Conservation (phyloP, 768 basidiomycete genomes). For the Podaxis sp. region DNA sequence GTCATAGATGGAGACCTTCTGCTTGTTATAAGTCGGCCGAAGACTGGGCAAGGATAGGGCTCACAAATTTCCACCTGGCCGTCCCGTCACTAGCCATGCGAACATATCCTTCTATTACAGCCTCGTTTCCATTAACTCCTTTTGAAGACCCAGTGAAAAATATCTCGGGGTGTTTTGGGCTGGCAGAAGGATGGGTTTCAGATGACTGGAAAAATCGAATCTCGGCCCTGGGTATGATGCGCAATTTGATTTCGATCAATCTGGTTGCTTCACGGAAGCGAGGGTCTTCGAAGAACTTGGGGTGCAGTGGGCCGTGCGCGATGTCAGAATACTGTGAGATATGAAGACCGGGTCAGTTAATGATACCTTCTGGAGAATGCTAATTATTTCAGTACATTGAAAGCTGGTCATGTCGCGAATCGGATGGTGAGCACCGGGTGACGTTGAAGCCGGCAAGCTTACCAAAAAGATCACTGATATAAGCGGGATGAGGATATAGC, state of each 20-base stretch:
- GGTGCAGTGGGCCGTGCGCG: constrained; percentile 35
- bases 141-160: constrained; percentile 48
- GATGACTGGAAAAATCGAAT: constrained; percentile 29
- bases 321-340: constrained; percentile 32
- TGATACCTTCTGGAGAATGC: constrained; percentile 13
- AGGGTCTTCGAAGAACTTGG: constrained; percentile 52
- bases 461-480: constrained; percentile 44
- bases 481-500: background rate
- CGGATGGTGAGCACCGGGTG: background rate
- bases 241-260: constrained; percentile 57
- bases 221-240: constrained; percentile 36
- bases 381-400: constrained; percentile 41
- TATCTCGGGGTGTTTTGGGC: constrained; percentile 39
- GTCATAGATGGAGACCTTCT: constrained; percentile 55
- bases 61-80: constrained; percentile 61
- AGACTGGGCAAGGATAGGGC: constrained; percentile 21
- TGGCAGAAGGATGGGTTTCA: constrained; percentile 15
- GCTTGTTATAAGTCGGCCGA: constrained; percentile 13
- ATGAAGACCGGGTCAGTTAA: constrained; percentile 9
- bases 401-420: constrained; percentile 27
- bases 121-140: constrained; percentile 42
- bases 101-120: constrained; percentile 50
- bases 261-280: constrained; percentile 66
- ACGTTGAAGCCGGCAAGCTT: constrained; percentile 9
- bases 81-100: constrained; percentile 44